Evolutionary conservation across 345 rosid genomes (phyloP).

Genomic region (Populus alba): DNA sequence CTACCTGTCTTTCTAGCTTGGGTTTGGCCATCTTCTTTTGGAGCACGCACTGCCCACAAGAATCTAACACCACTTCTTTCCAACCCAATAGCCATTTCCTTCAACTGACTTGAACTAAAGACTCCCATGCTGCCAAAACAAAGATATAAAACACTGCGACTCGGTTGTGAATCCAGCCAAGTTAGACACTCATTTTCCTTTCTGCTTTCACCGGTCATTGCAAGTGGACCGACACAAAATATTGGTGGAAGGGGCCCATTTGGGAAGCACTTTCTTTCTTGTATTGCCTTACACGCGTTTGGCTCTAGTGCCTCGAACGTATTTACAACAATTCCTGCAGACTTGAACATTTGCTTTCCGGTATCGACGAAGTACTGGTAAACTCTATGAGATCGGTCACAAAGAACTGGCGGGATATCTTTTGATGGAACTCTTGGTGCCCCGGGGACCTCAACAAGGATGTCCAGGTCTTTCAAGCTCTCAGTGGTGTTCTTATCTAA

Average conservation of each 20-base stretch:
- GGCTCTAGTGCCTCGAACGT: slow-evolving; percentile 34
- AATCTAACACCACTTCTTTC: slow-evolving; percentile 38
- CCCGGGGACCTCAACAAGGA: slow-evolving; percentile 40
- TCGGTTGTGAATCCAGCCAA: slow-evolving; percentile 40
- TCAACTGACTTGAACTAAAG: slow-evolving; percentile 29
- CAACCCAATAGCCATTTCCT: slow-evolving; percentile 41
- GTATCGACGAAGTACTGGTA: slow-evolving; percentile 25
- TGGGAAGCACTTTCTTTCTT: slow-evolving; percentile 29
- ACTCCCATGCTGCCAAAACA: slow-evolving; percentile 44
- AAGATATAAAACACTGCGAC: slow-evolving; percentile 32
- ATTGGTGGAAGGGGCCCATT: slow-evolving; percentile 26
- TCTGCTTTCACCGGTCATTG: neutral
- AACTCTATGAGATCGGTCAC: slow-evolving; percentile 28
- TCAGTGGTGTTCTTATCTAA: slow-evolving; percentile 29
- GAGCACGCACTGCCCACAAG: slow-evolving; percentile 45
- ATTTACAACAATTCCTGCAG: slow-evolving; percentile 36
- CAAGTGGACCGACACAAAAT: slow-evolving; percentile 38
- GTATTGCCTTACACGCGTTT: slow-evolving; percentile 18
- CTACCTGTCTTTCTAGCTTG: neutral
- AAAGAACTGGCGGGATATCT: slow-evolving; percentile 24
- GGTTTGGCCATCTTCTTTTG: slow-evolving; percentile 6
- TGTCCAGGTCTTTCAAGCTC: slow-evolving; percentile 38
- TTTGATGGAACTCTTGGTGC: slow-evolving; percentile 29
- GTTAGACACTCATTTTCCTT: slow-evolving; percentile 19
- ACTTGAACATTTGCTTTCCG: slow-evolving; percentile 14